Base-by-base conservation (phyloP, 805 yeast species). In the Lipomyces chichibuensis region DNA sequence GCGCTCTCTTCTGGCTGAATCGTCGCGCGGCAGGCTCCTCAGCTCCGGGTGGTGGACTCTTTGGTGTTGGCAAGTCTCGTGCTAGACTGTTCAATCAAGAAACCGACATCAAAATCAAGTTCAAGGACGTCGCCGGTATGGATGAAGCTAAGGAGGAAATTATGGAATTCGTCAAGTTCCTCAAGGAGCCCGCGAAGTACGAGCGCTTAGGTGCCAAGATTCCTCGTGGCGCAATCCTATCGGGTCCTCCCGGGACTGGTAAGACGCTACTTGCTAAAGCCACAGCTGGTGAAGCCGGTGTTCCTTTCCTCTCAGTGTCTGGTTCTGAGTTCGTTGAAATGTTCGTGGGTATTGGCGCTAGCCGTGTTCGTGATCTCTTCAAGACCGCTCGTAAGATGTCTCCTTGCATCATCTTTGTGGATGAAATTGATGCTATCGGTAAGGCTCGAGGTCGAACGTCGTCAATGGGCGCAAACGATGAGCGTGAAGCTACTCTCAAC, bases 201-300 rank as follows among this genome's bases (percentile, higher is more conserved):
- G 98, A 93, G 77, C 86, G 87, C 67, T 82, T 95, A 65, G 99
- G 99, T 52, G 99, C 98, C 52, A 91, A 92, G 77, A 95, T 95
- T 72, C 99, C 99, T 59, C 87, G 98, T 77, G 99, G 99, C 73
- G 99, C 99, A 9, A 91, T 95, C 67, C 81, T 95, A 65, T 90
- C 97, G 1, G 99, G 99, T 59, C 97, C 99, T 20, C 99, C 99
- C 61, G 99, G 99, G 82, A 95, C 99, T 9, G 99, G 99, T 87
- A 95, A 95, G 78, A 95, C 99, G 0, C 82, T 95, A 63, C 81
- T 95, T 60, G 99, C 99, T 13, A 94, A 92, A 77, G 99, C 99
- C 4, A 95, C 98, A 60, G 99, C 99, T 1, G 99, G 99, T 72
- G 99, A 95, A 79, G 99, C 99, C 0, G 96, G 95, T 65, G 99